A percentile compares a stretch with the other conserved stretches of the same genome.
Conservation (phyloP, 148 eudicot species). For the Rheum nobile region DNA sequence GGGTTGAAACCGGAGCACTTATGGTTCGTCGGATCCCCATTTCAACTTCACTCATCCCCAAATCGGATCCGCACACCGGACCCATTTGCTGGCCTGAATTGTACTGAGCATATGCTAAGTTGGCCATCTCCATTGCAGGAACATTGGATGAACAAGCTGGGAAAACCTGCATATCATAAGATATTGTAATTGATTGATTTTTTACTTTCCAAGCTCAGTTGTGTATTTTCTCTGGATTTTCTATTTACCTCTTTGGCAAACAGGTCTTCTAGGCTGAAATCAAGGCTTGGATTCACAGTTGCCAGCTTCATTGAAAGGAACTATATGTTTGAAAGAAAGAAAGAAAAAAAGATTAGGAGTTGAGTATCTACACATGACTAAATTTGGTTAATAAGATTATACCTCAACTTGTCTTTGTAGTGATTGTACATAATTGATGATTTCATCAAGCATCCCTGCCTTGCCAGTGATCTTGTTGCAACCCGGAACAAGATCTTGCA, state of each 20-base stretch:
- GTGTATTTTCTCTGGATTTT: background rate
- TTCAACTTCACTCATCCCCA: conserved; percentile 15
- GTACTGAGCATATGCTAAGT: conserved; percentile 37
- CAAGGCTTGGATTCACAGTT: conserved; percentile 63
- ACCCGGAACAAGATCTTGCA: conserved; percentile 94
- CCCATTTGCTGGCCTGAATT: conserved; percentile 37
- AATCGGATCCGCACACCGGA: conserved; percentile 33
- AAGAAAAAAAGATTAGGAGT: conserved; percentile 1
- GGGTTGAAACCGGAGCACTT: conserved; percentile 45
- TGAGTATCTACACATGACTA: background rate
- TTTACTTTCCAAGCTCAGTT: background rate
- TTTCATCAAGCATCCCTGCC: conserved; percentile 98
- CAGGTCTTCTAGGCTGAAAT: conserved; percentile 56
- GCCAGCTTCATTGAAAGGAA: conserved; percentile 95
- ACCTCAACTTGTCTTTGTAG: conserved; percentile 99
- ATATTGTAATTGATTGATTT: background rate
- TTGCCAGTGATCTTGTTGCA: conserved; percentile 94
- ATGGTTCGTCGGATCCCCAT: conserved; percentile 29
- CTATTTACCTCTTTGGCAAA: conserved; percentile 56
- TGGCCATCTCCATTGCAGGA: conserved; percentile 38
- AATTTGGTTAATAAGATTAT: conserved; percentile 5
- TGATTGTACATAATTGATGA: conserved; percentile 94
- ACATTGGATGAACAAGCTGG: conserved; percentile 37
- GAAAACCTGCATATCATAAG: conserved; percentile 33
- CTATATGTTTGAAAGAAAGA: conserved; percentile 33